Percentiles rank a stretch among this genome's conserved stretches.
Conservation (phyloP, 225 moss, liverwort and hornwort genomes). For the Bryoerythrophyllum caledonicum region DNA sequence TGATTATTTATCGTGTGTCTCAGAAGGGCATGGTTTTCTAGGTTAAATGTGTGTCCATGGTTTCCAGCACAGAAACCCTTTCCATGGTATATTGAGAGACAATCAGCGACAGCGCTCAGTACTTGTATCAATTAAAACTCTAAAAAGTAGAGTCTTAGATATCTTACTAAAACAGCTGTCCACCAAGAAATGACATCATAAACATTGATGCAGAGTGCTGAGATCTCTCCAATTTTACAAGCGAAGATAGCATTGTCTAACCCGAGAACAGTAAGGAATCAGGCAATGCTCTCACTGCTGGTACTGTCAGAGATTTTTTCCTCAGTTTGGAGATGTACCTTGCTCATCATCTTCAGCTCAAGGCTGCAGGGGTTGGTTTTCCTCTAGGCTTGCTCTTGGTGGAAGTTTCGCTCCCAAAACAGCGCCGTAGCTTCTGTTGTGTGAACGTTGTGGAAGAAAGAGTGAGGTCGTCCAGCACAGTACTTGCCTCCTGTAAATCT, state of each 20-base stretch:
- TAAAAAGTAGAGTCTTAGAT: too few species aligned
- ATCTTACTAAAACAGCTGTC: too few species aligned
- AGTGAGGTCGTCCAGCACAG: conserved; percentile 59
- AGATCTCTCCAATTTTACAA: neutral
- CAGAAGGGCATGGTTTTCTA: too few species aligned
- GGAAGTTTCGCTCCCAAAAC: conserved; percentile 52
- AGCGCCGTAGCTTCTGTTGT: conserved; percentile 64
- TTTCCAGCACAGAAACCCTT: too few species aligned
- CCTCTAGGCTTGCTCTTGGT: conserved; percentile 23
- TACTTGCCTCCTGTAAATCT: conserved; percentile 54
- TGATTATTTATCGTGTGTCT: too few species aligned
- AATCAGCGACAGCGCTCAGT: too few species aligned
- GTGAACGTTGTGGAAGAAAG: conserved; percentile 50
- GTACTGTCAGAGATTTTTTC: neutral
- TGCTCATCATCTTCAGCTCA: conserved; percentile 4
- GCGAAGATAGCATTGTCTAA: neutral
- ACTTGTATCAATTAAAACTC: too few species aligned
- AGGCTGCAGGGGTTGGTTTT: conserved; percentile 20
- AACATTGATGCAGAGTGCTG: neutral
- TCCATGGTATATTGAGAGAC: too few species aligned
- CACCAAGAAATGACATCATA: too few species aligned
- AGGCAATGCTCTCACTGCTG: neutral
- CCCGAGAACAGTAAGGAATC: neutral
- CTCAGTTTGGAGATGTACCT: neutral
- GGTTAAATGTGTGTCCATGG: too few species aligned